phyloP scores from a whole-genome alignment of 1,284 basidiomycete species.

The Ganoderma multipileum region DNA sequence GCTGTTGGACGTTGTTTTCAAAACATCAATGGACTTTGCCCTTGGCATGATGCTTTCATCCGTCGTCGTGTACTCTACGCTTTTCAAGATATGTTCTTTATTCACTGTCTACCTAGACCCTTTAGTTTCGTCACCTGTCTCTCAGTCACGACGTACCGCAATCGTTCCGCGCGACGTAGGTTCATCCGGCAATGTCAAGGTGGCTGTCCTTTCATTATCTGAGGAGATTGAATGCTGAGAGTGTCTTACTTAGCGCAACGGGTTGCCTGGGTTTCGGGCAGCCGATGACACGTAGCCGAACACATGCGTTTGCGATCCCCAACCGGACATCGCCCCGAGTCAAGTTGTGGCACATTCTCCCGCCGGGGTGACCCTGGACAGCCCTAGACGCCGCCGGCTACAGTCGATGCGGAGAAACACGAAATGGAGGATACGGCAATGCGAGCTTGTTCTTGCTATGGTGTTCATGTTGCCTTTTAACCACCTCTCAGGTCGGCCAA shows the following conservation, averaged over 20 bases:
- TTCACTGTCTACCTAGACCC: neutral
- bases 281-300: neutral
- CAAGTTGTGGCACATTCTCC: neutral
- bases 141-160: slow-evolving; percentile 1
- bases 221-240: neutral
- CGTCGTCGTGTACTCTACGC: neutral
- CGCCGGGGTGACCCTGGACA: neutral
- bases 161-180: slow-evolving; percentile 13
- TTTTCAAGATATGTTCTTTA: neutral
- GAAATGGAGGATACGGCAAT: neutral
- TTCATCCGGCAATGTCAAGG: neutral
- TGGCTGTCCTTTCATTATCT: slow-evolving; percentile 7
- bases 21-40: neutral
- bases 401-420: neutral
- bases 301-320: slow-evolving; percentile 4
- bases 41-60: slow-evolving; percentile 5
- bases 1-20: neutral
- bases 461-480: neutral
- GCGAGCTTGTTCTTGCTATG: neutral
- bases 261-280: slow-evolving; percentile 8
- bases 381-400: neutral
- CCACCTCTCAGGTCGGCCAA: neutral
- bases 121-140: neutral
- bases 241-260: neutral
- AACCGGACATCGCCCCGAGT: neutral